phyloP scores from a whole-genome alignment of 345 rosid species.

The Lumnitzera racemosa region DNA sequence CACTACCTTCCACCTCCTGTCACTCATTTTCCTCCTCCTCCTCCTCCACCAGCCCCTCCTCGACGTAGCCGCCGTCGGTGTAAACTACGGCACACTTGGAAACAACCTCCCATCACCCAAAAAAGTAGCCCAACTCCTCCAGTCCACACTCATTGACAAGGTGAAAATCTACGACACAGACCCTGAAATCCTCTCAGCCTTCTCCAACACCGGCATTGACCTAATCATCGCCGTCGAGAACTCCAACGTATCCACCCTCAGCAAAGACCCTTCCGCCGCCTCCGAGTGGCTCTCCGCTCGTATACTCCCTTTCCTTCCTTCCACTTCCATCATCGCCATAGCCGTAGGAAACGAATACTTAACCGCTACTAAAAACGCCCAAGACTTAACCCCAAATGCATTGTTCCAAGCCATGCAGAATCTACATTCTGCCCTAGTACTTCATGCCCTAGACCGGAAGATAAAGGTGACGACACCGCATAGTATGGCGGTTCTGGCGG shows the following conservation, averaged over 20 bases:
- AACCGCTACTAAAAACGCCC: constrained; percentile 24
- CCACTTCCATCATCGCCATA: constrained; percentile 46
- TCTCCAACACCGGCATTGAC: constrained; percentile 60
- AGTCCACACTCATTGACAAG: constrained; percentile 54
- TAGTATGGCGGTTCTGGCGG: constrained; percentile 51
- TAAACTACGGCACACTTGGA: constrained; percentile 62
- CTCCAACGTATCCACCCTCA: constrained; percentile 37
- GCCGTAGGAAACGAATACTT: constrained; percentile 57
- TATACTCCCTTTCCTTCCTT: constrained; percentile 47
- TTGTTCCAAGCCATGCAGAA: constrained; percentile 51
- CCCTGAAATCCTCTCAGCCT: constrained; percentile 58
- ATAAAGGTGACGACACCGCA: constrained; percentile 62
- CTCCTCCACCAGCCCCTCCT: constrained; percentile 5
- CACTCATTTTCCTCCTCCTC: constrained; percentile 8
- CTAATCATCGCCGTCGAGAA: constrained; percentile 54
- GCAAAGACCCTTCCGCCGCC: constrained; percentile 35
- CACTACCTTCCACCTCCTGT: constrained; percentile 2
- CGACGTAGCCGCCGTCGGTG: constrained; percentile 30
- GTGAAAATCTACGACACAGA: constrained; percentile 60
- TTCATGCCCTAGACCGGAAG: constrained; percentile 51
- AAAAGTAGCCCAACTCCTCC: constrained; percentile 57
- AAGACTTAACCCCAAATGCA: constrained; percentile 29
- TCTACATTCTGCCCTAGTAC: constrained; percentile 36
- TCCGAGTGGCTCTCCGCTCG: constrained; percentile 46
- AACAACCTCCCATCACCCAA: constrained; percentile 60